Base-by-base conservation (phyloP, 2,329 filamentous ascomycete genomes). In the Microsporum ferrugineum region DNA sequence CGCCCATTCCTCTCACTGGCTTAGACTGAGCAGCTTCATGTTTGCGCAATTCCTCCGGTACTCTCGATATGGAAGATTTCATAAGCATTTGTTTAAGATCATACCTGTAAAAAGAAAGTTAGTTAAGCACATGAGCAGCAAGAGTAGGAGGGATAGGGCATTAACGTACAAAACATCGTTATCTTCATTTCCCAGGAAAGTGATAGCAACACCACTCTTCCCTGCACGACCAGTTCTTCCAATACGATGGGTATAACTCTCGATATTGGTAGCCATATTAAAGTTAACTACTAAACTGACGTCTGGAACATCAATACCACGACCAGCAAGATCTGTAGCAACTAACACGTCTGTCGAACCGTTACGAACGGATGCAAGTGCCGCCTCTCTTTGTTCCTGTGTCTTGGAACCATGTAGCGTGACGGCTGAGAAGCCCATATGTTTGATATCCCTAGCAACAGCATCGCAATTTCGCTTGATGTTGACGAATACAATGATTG, bases 401-500 rank as follows among this genome's bases (percentile, higher is more conserved):
- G 92, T 96, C 76, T 99, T 99, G 78, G 86, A 89, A 65, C 94
- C 92, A 77, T 99, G 94, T 36, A 99, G 78, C 0, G 92, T 96
- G 68, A 95, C 91, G 5, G 88, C 84, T 23, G 85, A 88, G 80
- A 91, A 94, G 68, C 94, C 94, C 85, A 94, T 94, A 59, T 88
- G 83, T 71, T 95, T 94, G 79, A 99, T 94, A 71, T 97, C 92
- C 63, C 89, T 84, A 2, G 92, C 92, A 56, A 99, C 88, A 62
- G 90, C 89, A 73, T 99, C 94, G 78, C 92, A 97, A 78, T 97
- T 97, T 68, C 91, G 88, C 78, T 97, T 97, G 84, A 97, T 96
- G 76, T 99, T 99, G 83, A 99, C 94, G 73, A 99, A 99, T 65
- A 99, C 91, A 68, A 99, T 99, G 73, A 99, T 95, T 14, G 94